Base-by-base conservation (phyloP, 192 early-diverging fungal species). In the Entomortierella lignicola region DNA sequence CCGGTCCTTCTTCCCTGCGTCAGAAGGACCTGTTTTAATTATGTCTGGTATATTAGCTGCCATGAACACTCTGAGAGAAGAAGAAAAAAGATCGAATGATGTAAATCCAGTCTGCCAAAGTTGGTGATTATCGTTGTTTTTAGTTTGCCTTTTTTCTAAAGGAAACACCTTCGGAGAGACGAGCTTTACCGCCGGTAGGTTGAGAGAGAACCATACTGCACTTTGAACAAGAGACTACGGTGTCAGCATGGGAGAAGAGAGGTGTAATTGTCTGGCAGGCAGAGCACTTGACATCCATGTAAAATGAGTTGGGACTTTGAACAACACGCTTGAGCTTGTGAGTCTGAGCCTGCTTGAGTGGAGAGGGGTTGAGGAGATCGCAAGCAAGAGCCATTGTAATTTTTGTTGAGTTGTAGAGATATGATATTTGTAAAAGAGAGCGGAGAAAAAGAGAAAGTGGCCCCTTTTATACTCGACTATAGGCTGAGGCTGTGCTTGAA, bases 201-300 rank as follows among this genome's bases (percentile, higher is more conserved):
- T 96, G 94, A 85, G 91, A 92, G 64, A 97, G 91, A 54, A 97
- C 94, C 55, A 90, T 89, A 58, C 87, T 85, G 88, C 95, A 97
- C 56, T 90, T 88, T 60, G 84, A 77, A 90, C 95, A 97, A 48
- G 92, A 71, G 65, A 96, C 94, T 56, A 97, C 95, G 59, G 94
- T 93, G 80, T 95, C 93, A 69, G 94, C 94, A 86, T 97, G 94
- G 80, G 89, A 91, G 87, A 97, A 97, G 72, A 97, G 91, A 68
- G 93, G 92, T 82, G 94, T 94, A 85, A 97, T 94, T 70, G 88
- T 82, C 79, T 90, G 88, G 91, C 94, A 87, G 27, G 92, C 94
- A 61, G 94, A 85, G 89, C 96, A 97, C 88, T 97, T 97, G 67
- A 99, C 96, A 77, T 99, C 97, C 96, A 99, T 97, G 86, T 98